These are phyloP conservation scores for Oenanthe sinensis DNA, from an alignment of 129 eudicot genomes.

Conservation along the genomic window DNA sequence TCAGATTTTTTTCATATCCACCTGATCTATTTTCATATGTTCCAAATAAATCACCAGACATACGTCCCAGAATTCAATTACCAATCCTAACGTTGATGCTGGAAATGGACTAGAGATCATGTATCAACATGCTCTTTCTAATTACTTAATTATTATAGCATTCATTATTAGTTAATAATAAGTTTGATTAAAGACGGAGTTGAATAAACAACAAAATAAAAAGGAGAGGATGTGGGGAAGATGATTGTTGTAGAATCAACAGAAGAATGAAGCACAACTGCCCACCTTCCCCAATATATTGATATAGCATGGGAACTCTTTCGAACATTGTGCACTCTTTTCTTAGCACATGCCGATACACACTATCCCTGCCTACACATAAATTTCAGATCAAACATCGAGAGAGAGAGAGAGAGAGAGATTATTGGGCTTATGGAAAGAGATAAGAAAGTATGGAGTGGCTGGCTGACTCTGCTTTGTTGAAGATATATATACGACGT, in stretches of 20 bases:
- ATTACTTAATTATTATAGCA: no score
- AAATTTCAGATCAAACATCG: background rate
- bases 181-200: no score
- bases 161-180: no score
- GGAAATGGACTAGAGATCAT: no score
- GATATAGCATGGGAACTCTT: constrained; percentile 34
- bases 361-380: constrained; percentile 31
- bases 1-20: no score
- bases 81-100: no score
- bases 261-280: constrained; percentile 30
- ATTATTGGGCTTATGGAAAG: background rate
- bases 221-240: constrained; percentile 15
- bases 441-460: background rate
- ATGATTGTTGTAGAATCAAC: constrained; percentile 34
- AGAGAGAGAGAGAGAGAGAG: background rate
- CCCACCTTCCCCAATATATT: constrained; percentile 27
- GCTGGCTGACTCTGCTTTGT: no score
- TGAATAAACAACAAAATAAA: background rate
- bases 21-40: no score
- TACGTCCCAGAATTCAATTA: no score
- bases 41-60: no score
- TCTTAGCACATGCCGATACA: constrained; percentile 37
- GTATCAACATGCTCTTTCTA: no score
- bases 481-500: background rate
- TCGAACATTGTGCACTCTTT: constrained; percentile 19